Evolutionary conservation across 176 grass and related monocot species (phyloP), one percentile per base, ranked within the genome.

Genomic region (Lolium rigidum): DNA sequence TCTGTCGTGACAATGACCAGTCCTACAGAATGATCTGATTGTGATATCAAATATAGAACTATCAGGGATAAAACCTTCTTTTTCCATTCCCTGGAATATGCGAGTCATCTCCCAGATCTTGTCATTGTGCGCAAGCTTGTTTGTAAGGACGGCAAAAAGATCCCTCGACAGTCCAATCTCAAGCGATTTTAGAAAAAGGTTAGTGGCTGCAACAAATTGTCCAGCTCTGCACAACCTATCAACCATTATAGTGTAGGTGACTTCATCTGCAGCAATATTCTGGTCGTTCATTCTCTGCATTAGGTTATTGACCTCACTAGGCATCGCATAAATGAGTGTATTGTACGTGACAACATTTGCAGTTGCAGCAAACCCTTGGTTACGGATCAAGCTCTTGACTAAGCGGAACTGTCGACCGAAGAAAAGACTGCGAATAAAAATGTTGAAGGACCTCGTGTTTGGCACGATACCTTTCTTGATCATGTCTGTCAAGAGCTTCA

Each of bases 271-370:
- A 64, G 18, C 26, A 90, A 98, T 88, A 12, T 84, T 76, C 0
- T 68, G 58, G 6, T 64, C 70, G 73, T 2, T 64, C 95, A 98
- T 98, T 66, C 70, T 28, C 43, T 4, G 70, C 9, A 92, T 13
- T n/a, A 91, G 62, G 81, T 68, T 17, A 6, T 70, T 3, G 39
- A 14, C 80, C 31, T 95, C 92, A 58, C 8, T 86, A 76, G 41
- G 39, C 22, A 55, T 87, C 84, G 85, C 85, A 90, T 95, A 87
- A 79, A 98, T 67, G 69, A 98, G 87, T 79, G 80, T 98, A 90
- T 98, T 98, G 85, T 95, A 98, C 76, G 95, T 86, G 57, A 98
- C 95, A 5, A 82, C 89, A 79, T 98, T 87, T 87, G 90, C 78
- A 35, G 70, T 87, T 87, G 90, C 78, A 35, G 70, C 58, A 90